A percentile compares a stretch with the other conserved stretches of the same genome.
Evolutionary conservation across 495 filamentous ascomycete species (phyloP).

Genomic region (Penicillium coffeae): DNA sequence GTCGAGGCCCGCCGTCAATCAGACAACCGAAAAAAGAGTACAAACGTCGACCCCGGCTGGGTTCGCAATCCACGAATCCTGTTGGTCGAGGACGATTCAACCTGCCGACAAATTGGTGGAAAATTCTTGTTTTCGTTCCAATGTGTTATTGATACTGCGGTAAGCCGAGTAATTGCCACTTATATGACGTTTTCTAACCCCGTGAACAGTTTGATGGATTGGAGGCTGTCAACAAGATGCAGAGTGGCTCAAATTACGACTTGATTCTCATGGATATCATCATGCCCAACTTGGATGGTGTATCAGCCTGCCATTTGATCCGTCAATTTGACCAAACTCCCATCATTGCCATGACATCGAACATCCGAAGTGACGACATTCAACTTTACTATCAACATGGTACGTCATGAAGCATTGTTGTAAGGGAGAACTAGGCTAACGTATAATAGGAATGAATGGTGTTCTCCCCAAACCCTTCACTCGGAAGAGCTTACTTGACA

Average conservation of each 20-base stretch:
- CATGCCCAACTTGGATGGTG: constrained; percentile 94
- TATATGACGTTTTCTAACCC: background rate
- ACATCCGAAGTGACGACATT: constrained; percentile 95
- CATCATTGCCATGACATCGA: constrained; percentile 98
- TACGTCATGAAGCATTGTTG: constrained; percentile 38
- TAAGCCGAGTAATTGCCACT: constrained; percentile 49
- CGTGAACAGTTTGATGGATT: constrained; percentile 71
- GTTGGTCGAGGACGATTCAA: constrained; percentile 93
- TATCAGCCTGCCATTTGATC: constrained; percentile 90
- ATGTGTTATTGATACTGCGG: constrained; percentile 86
- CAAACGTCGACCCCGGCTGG: constrained; percentile 73
- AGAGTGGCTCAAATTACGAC: constrained; percentile 77
- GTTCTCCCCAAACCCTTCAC: constrained; percentile 97
- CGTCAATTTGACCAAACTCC: constrained; percentile 85
- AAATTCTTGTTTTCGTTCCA: constrained; percentile 89
- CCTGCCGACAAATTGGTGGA: constrained; percentile 87
- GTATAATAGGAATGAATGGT: constrained; percentile 88
- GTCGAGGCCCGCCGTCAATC: constrained; percentile 42
- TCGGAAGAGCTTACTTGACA: constrained; percentile 84
- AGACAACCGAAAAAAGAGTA: constrained; percentile 65
- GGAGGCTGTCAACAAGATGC: constrained; percentile 91
- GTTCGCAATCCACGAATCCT: constrained; percentile 77
- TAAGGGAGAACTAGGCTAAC: background rate
- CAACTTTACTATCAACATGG: constrained; percentile 96
- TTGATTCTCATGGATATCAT: constrained; percentile 99